Base-by-base conservation (phyloP, 192 early-diverging fungal species). In the Backusella tuberculispora region DNA sequence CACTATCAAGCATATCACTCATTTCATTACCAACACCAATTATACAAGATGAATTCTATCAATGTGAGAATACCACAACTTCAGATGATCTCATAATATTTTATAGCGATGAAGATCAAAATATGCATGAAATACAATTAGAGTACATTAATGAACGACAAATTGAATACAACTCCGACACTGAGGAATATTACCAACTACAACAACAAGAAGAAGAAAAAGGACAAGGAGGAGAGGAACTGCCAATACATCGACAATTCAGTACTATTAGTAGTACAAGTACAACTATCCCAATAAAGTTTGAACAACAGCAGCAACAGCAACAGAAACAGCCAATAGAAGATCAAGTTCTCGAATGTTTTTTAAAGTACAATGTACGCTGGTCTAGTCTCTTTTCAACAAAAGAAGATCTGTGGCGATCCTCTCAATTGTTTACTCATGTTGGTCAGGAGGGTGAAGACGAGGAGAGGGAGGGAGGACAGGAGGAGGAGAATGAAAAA, bases 301-400 rank as follows among this genome's bases (percentile, higher is more conserved):
- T 34, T 34, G 29, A 34, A 34, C 29, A 34, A 34, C 29, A 34
- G 2, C 29, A 34, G 2, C 29, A 34, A 34, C 29, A 34, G 2
- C 29, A 34, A 34, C 29, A 34, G 29, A 34, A 34, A 34, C 21
- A 60, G 21, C 21, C 53, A 60, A 60, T 60, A 26, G n/a, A 12
- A 10, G 21, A 60, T 19, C 53, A 60, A 26, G 53, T 60, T 10
- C 10, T 12, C 12, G 53, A 60, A 12, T 60, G 53, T 60, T 60
- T 60, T 60, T 60, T 60, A 60, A 60, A 60, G 26, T 60, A 60
- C 6, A 69, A 69, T 24, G 64, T 75, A n/a, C 65, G 67, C 24
- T 75, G 74, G 74, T 43, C 44, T 17, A 75, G 67, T 40, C 9
- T 75, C 4, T 75, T 75, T 40, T 45, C 74, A 12, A 43, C 44